Percentiles rank a stretch among this genome's conserved stretches.
These are phyloP conservation scores for Pestalotiopsis sp. DNA, from an alignment of 2,329 filamentous ascomycete species.

Conservation along the genomic window DNA sequence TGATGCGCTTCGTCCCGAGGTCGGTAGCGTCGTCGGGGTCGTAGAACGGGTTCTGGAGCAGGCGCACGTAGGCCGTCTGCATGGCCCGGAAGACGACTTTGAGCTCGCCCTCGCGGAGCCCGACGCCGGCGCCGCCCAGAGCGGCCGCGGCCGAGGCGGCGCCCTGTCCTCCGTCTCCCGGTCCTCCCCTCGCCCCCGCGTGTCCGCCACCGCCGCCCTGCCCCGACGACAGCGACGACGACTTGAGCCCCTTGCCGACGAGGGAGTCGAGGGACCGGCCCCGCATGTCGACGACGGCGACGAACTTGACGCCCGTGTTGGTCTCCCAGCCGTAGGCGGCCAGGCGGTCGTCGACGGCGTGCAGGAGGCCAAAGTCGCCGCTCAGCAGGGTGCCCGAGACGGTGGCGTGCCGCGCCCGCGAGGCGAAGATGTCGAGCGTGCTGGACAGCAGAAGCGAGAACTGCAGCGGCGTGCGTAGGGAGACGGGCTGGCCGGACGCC, in stretches of 20 bases:
- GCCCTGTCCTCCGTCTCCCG: conserved; percentile 19
- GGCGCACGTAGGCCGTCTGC: conserved; percentile 86
- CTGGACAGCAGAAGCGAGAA: conserved; percentile 91
- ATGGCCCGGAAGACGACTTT: conserved; percentile 89
- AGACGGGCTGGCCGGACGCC: conserved; percentile 50
- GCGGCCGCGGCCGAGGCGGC: conserved; percentile 22
- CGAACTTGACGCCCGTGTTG: conserved; percentile 90
- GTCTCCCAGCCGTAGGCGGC: conserved; percentile 96
- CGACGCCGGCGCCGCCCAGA: conserved; percentile 46
- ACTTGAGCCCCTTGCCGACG: conserved; percentile 20
- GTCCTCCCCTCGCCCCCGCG: conserved; percentile 33
- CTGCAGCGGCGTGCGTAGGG: conserved; percentile 76
- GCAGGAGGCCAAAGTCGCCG: conserved; percentile 88
- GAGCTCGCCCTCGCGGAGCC: conserved; percentile 83
- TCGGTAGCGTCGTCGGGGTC: conserved; percentile 80
- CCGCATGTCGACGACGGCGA: conserved; percentile 89
- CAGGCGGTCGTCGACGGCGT: conserved; percentile 90
- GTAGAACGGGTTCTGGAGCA: conserved; percentile 95
- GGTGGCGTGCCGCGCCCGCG: conserved; percentile 74
- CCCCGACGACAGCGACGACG: conserved; percentile 8
- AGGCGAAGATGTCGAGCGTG: conserved; percentile 91
- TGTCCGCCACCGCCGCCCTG: conserved; percentile 23
- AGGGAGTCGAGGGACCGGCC: conserved; percentile 54
- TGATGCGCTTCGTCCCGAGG: conserved; percentile 65
- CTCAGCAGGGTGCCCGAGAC: conserved; percentile 52